Base-by-base conservation (phyloP, 352 stramenopile genomes). In the Pythium chondricola region DNA sequence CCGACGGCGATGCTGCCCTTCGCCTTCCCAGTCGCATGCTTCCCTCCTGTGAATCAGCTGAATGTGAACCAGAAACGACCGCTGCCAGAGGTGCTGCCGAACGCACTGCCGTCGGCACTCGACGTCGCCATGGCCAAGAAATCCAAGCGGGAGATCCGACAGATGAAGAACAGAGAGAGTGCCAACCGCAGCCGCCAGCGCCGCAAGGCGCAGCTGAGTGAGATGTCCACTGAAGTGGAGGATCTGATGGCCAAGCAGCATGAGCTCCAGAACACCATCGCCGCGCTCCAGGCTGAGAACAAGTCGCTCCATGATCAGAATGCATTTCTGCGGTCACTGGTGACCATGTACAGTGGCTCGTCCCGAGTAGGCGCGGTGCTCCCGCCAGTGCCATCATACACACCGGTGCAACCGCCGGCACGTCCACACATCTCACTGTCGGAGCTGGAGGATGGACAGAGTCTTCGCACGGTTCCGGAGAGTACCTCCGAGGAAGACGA, bases 81-180 rank as follows among this genome's bases (percentile, higher is more conserved):
- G 21, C 60, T 83, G 13, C 49, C 75, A 2, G 71, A 85, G 20
- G 60, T 78, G 30, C 33, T 78, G 20, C 61, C 70, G 0, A 67
- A 43, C 4, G 56, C 63, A 0, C 25, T 51, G 3, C 4, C 49
- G 1, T 24, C 58, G 1, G 20, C 52, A 9, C 29, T 37, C 18
- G 62, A 67, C 33, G 48, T 41, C 6, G 43, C 61, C 30, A 58
- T 63, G 27, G 36, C 58, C 21, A 88, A 86, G 49, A 85, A 85
- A 21, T 85, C 78, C 5, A 92, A 89, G 68, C 71, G 77, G 17
- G 80, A 88, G 55, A 88, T 89, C 40, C 77, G 80, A 2, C 71
- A 89, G 57, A 92, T 92, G 80, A 92, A 92, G 54, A 92, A 92
- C 67, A 70, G 80, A 32, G 80, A 92, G 48, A 92, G 80, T 46